A percentile compares a stretch with the other conserved stretches of the same genome.
These are phyloP conservation scores for Aspergillus avenaceus DNA, from an alignment of 495 filamentous ascomycete genomes.

Conservation along the genomic window DNA sequence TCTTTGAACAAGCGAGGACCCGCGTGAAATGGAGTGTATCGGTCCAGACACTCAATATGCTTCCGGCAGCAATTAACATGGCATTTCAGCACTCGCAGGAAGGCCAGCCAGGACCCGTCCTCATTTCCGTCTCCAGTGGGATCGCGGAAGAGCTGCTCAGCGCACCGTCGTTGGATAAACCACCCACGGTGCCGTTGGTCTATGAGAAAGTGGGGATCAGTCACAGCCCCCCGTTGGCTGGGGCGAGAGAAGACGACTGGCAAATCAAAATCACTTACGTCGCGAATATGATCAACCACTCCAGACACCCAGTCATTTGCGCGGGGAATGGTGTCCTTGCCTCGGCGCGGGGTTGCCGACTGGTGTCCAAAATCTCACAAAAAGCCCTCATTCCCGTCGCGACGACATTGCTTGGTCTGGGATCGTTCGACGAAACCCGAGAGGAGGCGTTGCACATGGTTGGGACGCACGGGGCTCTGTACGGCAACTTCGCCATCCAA, in stretches of 20 bases:
- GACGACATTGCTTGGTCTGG: constrained; percentile 63
- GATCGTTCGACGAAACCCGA: constrained; percentile 56
- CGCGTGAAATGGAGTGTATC: constrained; percentile 64
- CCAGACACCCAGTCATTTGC: constrained; percentile 60
- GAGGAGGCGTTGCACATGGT: constrained; percentile 61
- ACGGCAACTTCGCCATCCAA: constrained; percentile 63
- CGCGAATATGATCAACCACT: constrained; percentile 51
- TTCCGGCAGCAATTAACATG: constrained; percentile 57
- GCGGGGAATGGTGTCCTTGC: constrained; percentile 55
- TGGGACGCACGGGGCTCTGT: constrained; percentile 62
- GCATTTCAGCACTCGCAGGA: constrained; percentile 62
- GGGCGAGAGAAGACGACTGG: constrained; percentile 35
- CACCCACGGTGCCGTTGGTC: constrained; percentile 36
- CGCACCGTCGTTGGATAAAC: constrained; percentile 50
- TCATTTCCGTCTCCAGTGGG: constrained; percentile 60
- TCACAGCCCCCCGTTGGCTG: no score
- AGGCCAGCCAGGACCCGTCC: constrained; percentile 55
- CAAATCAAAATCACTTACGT: constrained; percentile 47
- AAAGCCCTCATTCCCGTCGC: constrained; percentile 59
- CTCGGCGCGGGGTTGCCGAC: not conserved
- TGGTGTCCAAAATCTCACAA: constrained; percentile 55
- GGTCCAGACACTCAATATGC: constrained; percentile 58
- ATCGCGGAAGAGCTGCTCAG: constrained; percentile 48
- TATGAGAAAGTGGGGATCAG: not conserved
- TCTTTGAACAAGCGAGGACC: constrained; percentile 54